Percentiles rank a stretch among this genome's conserved stretches.
Conservation (phyloP, 306 rosid species). For the Lablab purpureus region DNA sequence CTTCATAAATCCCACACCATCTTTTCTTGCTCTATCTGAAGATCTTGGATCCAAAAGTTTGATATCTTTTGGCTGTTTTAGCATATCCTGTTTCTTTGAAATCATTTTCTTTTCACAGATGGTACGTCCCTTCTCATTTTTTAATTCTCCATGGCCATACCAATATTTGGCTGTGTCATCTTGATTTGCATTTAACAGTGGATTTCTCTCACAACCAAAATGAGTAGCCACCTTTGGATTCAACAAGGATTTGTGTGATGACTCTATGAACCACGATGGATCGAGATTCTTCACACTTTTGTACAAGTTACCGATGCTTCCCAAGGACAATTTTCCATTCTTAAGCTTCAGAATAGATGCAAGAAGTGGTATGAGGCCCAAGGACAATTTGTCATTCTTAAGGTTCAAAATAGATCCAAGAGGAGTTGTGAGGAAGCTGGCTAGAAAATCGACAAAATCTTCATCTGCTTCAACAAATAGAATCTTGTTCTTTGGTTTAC, state of each 20-base stretch:
- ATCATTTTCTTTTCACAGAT: background rate
- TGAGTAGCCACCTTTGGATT: background rate
- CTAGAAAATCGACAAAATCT: background rate
- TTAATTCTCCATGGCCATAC: background rate
- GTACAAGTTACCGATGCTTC: background rate
- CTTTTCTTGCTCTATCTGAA: background rate
- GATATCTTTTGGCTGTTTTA: background rate
- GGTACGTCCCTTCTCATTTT: background rate
- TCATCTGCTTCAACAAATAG: background rate
- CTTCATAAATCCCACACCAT: background rate
- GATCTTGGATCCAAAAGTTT: background rate
- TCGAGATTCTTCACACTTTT: background rate
- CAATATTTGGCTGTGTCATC: background rate
- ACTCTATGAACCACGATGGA: background rate
- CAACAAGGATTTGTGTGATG: background rate
- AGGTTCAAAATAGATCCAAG: background rate
- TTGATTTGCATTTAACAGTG: background rate
- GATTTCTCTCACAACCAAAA: background rate
- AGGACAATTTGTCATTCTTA: background rate
- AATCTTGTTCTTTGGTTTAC: conserved; percentile 40
- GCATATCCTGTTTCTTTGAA: background rate
- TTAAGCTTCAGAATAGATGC: background rate
- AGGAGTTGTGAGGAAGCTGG: background rate
- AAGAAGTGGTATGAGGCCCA: background rate
- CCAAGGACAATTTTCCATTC: background rate